Evolutionary conservation across 495 filamentous ascomycete species (phyloP).

Genomic region (Chaetomium cochliodes): DNA sequence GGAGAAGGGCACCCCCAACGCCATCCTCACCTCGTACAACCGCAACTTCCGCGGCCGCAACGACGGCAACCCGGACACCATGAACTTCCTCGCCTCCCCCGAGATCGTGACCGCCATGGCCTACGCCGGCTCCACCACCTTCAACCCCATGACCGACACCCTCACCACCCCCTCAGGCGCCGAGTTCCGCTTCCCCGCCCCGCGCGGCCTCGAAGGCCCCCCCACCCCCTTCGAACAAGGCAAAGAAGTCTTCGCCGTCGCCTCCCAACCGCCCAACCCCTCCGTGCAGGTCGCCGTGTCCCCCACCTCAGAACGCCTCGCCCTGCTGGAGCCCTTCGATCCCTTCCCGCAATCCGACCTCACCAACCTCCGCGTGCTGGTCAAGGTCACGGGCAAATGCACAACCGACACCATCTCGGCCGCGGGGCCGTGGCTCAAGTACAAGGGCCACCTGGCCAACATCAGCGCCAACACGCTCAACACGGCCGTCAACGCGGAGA

Average conservation of each 20-base stretch:
- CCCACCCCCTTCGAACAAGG: slow-evolving; percentile 74
- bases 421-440: slow-evolving; percentile 96
- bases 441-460: slow-evolving; percentile 98
- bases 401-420: slow-evolving; percentile 98
- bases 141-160: slow-evolving; percentile 91
- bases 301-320: slow-evolving; percentile 82
- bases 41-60: slow-evolving; percentile 97
- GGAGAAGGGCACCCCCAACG: slow-evolving; percentile 81
- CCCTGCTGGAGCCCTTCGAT: slow-evolving; percentile 85
- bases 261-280: slow-evolving; percentile 65
- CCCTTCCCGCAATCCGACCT: slow-evolving; percentile 79
- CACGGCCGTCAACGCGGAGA: slow-evolving; percentile 86
- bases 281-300: slow-evolving; percentile 68
- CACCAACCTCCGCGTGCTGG: slow-evolving; percentile 70
- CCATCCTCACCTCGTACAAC: slow-evolving; percentile 97
- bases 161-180: slow-evolving; percentile 78
- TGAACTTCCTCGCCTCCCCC: slow-evolving; percentile 97
- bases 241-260: slow-evolving; percentile 70
- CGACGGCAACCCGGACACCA: slow-evolving; percentile 90
- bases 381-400: slow-evolving; percentile 96
- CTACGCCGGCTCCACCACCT: slow-evolving; percentile 87
- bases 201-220: slow-evolving; percentile 75
- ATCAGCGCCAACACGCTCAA: slow-evolving; percentile 96
- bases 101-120: slow-evolving; percentile 96
- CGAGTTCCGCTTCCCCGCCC: slow-evolving; percentile 82